phyloP scores from a whole-genome alignment of 2,329 filamentous ascomycete species.

The Didymella arachidicola region DNA sequence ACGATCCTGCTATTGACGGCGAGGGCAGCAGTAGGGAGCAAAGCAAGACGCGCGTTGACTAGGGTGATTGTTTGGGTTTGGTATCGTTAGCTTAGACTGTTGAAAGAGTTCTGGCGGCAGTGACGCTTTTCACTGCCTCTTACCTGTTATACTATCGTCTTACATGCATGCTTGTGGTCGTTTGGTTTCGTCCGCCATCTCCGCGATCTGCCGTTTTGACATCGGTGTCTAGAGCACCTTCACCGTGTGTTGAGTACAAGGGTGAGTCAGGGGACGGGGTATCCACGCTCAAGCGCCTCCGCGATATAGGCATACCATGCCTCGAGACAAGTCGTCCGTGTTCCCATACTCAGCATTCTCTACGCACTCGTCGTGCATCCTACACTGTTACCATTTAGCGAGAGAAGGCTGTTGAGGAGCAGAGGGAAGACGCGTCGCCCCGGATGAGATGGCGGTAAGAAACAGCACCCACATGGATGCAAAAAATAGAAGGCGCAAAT shows the following conservation, averaged over 20 bases:
- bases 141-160: too few species aligned
- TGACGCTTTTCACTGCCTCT: too few species aligned
- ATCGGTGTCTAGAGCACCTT: too few species aligned
- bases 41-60: conserved; percentile 23
- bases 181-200: too few species aligned
- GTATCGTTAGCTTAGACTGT: too few species aligned
- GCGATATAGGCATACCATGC: conserved; percentile 32
- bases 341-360: conserved; percentile 10
- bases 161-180: too few species aligned
- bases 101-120: too few species aligned
- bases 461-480: not conserved
- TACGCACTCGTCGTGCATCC: conserved; percentile 28
- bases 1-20: conserved; percentile 57
- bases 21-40: conserved; percentile 34
- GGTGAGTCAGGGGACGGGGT: conserved; percentile 24
- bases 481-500: conserved; percentile 2
- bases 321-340: not conserved
- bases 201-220: too few species aligned
- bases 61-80: not conserved
- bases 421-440: not conserved
- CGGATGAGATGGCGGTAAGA: not conserved
- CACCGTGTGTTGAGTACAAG: too few species aligned
- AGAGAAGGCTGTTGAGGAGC: not conserved
- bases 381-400: conserved; percentile 24
- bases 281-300: conserved; percentile 33